Percentiles rank a stretch among this genome's conserved stretches.
Evolutionary conservation across 768 basidiomycete species (phyloP).

Genomic region (Kwoniella sp.): DNA sequence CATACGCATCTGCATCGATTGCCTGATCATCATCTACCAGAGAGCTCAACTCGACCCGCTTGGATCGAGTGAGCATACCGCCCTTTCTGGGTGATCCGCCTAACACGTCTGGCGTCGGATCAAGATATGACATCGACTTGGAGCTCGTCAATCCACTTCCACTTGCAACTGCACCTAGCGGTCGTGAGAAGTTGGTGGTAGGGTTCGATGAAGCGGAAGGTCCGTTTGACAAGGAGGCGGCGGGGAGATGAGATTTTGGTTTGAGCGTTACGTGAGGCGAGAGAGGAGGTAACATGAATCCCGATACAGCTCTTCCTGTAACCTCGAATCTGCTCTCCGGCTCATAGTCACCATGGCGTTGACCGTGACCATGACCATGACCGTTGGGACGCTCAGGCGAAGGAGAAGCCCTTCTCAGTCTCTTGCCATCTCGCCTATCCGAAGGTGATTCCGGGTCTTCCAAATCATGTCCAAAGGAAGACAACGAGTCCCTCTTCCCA

Average conservation of each 20-base stretch:
- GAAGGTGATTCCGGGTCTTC: slow-evolving; percentile 28
- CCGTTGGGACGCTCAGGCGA: slow-evolving; percentile 14
- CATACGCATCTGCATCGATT: not conserved
- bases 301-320: slow-evolving; percentile 23
- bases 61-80: slow-evolving; percentile 26
- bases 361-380: too few species aligned
- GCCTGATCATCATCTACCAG: slow-evolving; percentile 22
- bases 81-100: slow-evolving; percentile 18
- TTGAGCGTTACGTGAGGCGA: slow-evolving; percentile 26
- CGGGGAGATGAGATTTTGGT: slow-evolving; percentile 25
- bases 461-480: slow-evolving; percentile 26
- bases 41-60: slow-evolving; percentile 20
- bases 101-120: slow-evolving; percentile 24
- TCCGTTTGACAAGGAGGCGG: not conserved
- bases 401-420: slow-evolving; percentile 18
- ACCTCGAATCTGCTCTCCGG: slow-evolving; percentile 22
- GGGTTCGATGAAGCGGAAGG: not conserved
- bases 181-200: slow-evolving; percentile 29
- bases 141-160: slow-evolving; percentile 14
- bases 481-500: slow-evolving; percentile 15
- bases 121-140: slow-evolving; percentile 29
- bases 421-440: slow-evolving; percentile 13
- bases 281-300: slow-evolving; percentile 31
- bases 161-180: not conserved
- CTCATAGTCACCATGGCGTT: slow-evolving; percentile 18